These are phyloP conservation scores for Phytophthora agathidicida DNA, from an alignment of 352 stramenopile genomes.

Conservation along the genomic window DNA sequence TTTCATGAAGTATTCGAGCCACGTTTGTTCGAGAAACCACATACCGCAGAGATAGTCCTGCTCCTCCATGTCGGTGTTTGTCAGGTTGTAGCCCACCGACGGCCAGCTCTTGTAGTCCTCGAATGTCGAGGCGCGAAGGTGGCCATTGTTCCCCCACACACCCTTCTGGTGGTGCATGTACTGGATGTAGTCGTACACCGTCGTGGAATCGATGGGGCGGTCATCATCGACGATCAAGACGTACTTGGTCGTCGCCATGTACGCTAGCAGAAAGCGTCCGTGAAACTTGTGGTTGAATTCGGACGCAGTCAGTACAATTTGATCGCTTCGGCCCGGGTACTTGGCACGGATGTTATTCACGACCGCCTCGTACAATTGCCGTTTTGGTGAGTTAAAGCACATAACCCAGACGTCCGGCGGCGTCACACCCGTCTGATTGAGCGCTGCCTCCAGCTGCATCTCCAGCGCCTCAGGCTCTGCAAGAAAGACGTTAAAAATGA, in stretches of 20 bases:
- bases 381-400: conserved; percentile 59
- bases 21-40: conserved; percentile 69
- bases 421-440: conserved; percentile 42
- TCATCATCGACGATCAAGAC: conserved; percentile 60
- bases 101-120: conserved; percentile 63
- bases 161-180: conserved; percentile 47
- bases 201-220: conserved; percentile 49
- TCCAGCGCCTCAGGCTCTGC: conserved; percentile 46
- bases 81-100: conserved; percentile 38
- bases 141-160: conserved; percentile 60
- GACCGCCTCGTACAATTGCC: conserved; percentile 46
- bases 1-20: conserved; percentile 71
- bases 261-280: conserved; percentile 55
- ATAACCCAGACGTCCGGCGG: conserved; percentile 61
- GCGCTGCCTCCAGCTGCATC: conserved; percentile 46
- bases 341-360: conserved; percentile 36
- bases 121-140: conserved; percentile 47
- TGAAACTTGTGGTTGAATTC: conserved; percentile 66
- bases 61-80: conserved; percentile 39
- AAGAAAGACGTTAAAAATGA: conserved; percentile 80
- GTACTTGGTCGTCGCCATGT: conserved; percentile 64
- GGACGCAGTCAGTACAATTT: conserved; percentile 47
- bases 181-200: conserved; percentile 46
- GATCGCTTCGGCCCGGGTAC: conserved; percentile 22
- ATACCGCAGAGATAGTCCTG: conserved; percentile 71